Conservation (phyloP, 1,139 yeast species). For the Pichia norvegensis region DNA sequence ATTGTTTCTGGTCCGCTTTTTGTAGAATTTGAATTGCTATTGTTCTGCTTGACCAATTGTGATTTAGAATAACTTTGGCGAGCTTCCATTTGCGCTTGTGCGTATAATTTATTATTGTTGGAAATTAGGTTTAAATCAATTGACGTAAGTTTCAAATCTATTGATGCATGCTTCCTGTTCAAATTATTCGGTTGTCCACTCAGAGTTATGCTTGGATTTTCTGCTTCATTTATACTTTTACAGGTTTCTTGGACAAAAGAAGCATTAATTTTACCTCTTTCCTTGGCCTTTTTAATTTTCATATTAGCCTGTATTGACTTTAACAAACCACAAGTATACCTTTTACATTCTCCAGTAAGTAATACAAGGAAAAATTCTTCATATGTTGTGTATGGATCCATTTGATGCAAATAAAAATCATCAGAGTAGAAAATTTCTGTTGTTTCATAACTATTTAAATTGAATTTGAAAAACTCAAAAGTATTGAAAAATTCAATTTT, state of each 20-base stretch:
- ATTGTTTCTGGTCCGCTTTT: background rate
- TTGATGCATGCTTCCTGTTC: background rate
- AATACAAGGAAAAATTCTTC: background rate
- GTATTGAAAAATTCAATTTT: background rate
- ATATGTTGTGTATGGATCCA: background rate
- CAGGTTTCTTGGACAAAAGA: no score
- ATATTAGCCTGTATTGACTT: background rate
- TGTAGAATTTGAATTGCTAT: background rate
- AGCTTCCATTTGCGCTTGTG: background rate
- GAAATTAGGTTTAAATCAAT: background rate
- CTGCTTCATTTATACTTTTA: background rate
- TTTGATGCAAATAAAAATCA: slow-evolving; percentile 2
- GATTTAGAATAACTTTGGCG: background rate
- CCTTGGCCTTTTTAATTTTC: background rate
- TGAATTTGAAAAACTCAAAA: background rate
- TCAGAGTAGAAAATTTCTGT: slow-evolving; percentile 3
- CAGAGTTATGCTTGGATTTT: background rate
- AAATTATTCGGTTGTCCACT: background rate
- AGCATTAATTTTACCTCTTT: background rate
- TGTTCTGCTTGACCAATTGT: background rate
- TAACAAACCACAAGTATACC: background rate
- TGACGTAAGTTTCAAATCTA: background rate
- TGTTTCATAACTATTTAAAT: slow-evolving; percentile 1
- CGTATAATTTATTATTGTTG: background rate
- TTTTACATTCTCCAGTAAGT: slow-evolving; percentile 1